Evolutionary conservation across 2,329 filamentous ascomycete species (phyloP).

Genomic region (Aspergillus brunneoviolaceus): DNA sequence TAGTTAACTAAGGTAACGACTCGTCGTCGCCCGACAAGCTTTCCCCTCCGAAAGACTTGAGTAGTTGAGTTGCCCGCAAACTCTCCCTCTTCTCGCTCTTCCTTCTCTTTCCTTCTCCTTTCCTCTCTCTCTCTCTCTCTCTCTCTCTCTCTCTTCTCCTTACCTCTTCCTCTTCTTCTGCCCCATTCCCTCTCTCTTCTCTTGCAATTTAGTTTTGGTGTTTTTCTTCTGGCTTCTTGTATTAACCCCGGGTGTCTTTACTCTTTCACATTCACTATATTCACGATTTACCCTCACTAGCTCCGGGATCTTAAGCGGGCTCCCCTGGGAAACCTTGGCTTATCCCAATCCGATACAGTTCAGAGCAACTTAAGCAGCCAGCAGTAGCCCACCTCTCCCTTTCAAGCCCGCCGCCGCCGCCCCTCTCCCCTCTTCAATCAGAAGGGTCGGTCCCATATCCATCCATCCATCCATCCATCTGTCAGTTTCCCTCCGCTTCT

Average conservation of each 20-base stretch:
- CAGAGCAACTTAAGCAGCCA: conserved; percentile 1
- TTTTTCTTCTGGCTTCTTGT: background rate
- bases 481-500: conserved; percentile 8
- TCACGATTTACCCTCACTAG: background rate
- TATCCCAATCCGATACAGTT: conserved; percentile 6
- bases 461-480: too few relatives aligned
- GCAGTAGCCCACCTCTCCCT: conserved; percentile 15
- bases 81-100: background rate
- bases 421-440: conserved; percentile 6
- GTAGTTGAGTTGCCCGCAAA: background rate
- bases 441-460: conserved; percentile 20
- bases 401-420: background rate
- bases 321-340: conserved; percentile 16
- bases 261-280: background rate
- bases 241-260: background rate
- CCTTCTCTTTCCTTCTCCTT: background rate
- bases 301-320: conserved; percentile 14
- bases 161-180: conserved; percentile 9
- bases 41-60: conserved; percentile 17
- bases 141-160: conserved; percentile 12
- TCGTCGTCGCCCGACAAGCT: conserved; percentile 19
- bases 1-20: conserved; percentile 9
- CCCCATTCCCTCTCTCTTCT: conserved; percentile 13
- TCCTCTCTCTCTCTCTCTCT: conserved; percentile 2
- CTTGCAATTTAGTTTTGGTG: conserved; percentile 7